phyloP scores from a whole-genome alignment of 164 flowering plant genomes.

The Macadamia integrifolia region DNA sequence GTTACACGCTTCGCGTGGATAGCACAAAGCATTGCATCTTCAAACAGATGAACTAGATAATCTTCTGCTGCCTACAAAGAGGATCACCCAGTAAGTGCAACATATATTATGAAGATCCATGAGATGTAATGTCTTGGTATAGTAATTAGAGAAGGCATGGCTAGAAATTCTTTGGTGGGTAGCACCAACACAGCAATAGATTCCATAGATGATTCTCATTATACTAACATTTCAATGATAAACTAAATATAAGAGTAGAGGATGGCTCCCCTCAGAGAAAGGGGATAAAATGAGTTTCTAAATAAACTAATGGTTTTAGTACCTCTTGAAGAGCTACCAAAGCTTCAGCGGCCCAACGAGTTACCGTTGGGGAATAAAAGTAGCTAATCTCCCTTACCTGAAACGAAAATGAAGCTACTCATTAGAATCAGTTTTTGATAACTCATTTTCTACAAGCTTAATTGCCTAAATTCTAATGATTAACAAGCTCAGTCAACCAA shows the following conservation, averaged over 20 bases:
- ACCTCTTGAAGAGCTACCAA: slow-evolving; percentile 64
- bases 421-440: not conserved
- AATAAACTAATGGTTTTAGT: not conserved
- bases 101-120: not conserved
- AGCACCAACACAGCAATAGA: too few relatives aligned
- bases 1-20: slow-evolving; percentile 87
- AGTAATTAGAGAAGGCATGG: too few relatives aligned
- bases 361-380: slow-evolving; percentile 18
- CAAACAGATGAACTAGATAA: slow-evolving; percentile 51
- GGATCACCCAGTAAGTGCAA: not conserved
- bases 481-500: not conserved
- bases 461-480: not conserved
- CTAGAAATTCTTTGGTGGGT: too few relatives aligned
- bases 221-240: not conserved
- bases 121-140: not conserved
- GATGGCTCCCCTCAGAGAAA: not conserved
- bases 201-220: too few relatives aligned
- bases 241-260: not conserved
- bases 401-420: not conserved
- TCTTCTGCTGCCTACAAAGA: slow-evolving; percentile 74
- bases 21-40: slow-evolving; percentile 72
- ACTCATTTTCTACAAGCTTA: not conserved
- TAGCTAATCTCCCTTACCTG: slow-evolving; percentile 42
- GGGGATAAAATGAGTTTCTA: too few relatives aligned
- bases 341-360: slow-evolving; percentile 66